Evolutionary conservation across 169 alveolate species (phyloP), one percentile per base, ranked within the genome.

Genomic region (Theileria orientalis): DNA sequence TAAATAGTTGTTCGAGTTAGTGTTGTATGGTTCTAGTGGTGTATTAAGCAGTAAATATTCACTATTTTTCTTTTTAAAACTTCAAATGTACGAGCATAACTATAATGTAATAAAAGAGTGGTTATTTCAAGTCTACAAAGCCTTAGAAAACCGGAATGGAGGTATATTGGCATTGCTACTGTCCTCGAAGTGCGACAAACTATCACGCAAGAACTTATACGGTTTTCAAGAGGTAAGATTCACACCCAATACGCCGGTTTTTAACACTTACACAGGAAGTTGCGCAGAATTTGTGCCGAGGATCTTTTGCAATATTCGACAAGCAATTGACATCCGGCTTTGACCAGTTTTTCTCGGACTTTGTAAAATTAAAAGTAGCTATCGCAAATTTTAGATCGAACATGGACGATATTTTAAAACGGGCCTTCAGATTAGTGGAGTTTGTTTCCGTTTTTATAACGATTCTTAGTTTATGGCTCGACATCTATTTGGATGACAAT

Each of bases 391-490:
- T 14, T 9, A 0, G 2, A 1, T 61, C 72, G 35, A n/a, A 64
- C 13, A 70, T 84, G 88, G 83, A 80, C 8, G 88, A 73, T 0
- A 61, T 80, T n/a, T 47, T 80, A n/a, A 80, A 72, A 69, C 69
- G 46, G 67, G 21, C 79, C 23, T 80, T 66, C 75, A 70, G 70
- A 42, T 69, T 80, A 19, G 42, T 80, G 0, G 88, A 80, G 85
- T 76, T 19, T 1, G 69, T 68, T 69, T 64, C 41, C 2, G n/a
- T 19, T 29, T 19, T 25, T 67, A 47, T 11, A 16, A 23, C 14
- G n/a, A 64, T 16, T 16, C 23, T 59, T 33, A 76, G 85, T 33
- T n/a, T 72, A n/a, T 80, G 88, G 88, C 54, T 80, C 76, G 88
- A 80, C 64, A 56, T 80, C 16, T 80, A 80, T 44, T 35, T 80